These are phyloP conservation scores for Brassica cretica DNA, from an alignment of 345 rosid species.

Conservation along the genomic window DNA sequence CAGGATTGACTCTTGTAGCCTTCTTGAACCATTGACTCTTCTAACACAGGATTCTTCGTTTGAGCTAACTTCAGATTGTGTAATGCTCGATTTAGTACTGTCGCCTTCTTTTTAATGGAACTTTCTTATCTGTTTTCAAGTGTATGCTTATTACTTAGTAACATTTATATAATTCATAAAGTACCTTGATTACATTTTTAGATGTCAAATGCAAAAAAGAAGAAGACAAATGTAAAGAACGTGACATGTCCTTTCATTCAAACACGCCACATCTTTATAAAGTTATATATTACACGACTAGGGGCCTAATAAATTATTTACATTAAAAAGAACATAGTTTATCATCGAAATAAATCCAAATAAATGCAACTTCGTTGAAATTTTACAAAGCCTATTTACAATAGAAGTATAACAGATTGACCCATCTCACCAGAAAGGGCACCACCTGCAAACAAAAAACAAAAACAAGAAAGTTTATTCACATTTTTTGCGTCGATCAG, in stretches of 20 bases:
- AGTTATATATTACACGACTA: slow-evolving; percentile 12
- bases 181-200: too few relatives aligned
- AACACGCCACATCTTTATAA: neutral
- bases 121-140: too few relatives aligned
- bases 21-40: too few relatives aligned
- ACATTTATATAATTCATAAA: too few relatives aligned
- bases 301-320: slow-evolving; percentile 20
- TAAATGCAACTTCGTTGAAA: slow-evolving; percentile 17
- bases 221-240: neutral
- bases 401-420: slow-evolving; percentile 16
- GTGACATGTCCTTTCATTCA: slow-evolving; percentile 14
- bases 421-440: slow-evolving; percentile 82
- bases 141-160: too few relatives aligned
- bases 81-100: too few relatives aligned
- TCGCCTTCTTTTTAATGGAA: too few relatives aligned
- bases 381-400: slow-evolving; percentile 30
- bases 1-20: too few relatives aligned
- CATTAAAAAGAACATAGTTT: slow-evolving; percentile 19
- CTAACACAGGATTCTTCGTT: too few relatives aligned
- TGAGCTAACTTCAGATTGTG: too few relatives aligned
- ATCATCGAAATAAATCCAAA: slow-evolving; percentile 6
- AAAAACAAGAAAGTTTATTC: neutral
- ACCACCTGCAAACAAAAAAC: slow-evolving; percentile 64
- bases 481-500: neutral
- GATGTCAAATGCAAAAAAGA: too few relatives aligned